Evolutionary conservation across 306 rosid species (phyloP), one percentile per base, ranked within the genome.

Genomic region (Quercus dentata): DNA sequence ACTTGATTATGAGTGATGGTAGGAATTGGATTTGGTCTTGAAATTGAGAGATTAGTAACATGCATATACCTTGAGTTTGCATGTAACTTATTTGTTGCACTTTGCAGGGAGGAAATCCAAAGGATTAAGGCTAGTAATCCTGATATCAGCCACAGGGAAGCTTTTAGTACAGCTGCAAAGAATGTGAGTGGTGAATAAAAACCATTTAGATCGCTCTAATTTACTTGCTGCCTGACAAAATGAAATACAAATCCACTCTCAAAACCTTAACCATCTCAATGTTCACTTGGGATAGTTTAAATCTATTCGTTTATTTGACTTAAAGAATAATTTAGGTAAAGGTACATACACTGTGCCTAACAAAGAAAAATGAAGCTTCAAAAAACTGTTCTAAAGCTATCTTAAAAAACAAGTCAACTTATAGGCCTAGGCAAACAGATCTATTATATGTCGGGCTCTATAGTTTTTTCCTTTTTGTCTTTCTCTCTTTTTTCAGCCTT

Each of bases 101-200:
- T 5, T 74, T 84, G 67, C 79, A 95, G 99, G 88, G 99, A 91
- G 86, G 99, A 95, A 90, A 95, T 95, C 71, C 99, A 95, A 87
- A 95, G 99, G 93, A 95, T 95, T 76, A 95, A 95, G 87, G 98
- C 97, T 33, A 57, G 90, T 75, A 91, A 95, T 81, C 99, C 98
- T 71, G 98, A 91, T 76, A 93, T 95, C 56, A 95, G 97, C 82
- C 99, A 95, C 80, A 93, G 97, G 76, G 98, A 93, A 80, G 99
- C 99, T 82, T 95, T 95, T 78, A 95, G 99, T 85, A 87, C 98
- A 0, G 98, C 99, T 14, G 98, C 98, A 4, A 95, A 95, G 89
- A 95, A 95, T 79, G 99, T 95, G 87, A 91, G 97, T 89, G 35
- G 67, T 25, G 27, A 10, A 2, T 10, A 27, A 7, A 25, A 71